A percentile compares a stretch with the other conserved stretches of the same genome.
Evolutionary conservation across 2,329 filamentous ascomycete species (phyloP).

Genomic region (Graphilbum fragrans): DNA sequence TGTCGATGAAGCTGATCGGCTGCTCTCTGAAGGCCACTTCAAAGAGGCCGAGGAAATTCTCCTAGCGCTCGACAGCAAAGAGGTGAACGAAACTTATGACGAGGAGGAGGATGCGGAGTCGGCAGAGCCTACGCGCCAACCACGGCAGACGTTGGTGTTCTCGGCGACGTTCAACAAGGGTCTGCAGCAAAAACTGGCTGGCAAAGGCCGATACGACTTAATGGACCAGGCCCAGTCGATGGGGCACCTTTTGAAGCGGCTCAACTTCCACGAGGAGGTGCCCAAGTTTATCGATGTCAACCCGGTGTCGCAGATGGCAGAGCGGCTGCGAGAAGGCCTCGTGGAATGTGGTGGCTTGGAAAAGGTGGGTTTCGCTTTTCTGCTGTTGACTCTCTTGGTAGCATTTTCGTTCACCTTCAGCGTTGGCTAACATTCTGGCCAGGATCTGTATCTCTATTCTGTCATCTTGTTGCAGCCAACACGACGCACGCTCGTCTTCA

Average conservation of each 20-base stretch:
- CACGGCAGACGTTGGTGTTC: constrained; percentile 84
- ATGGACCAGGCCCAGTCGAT: constrained; percentile 69
- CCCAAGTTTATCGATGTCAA: constrained; percentile 91
- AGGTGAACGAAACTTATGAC: constrained; percentile 46
- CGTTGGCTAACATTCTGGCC: constrained; percentile 9
- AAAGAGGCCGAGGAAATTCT: constrained; percentile 88
- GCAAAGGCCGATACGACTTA: constrained; percentile 57
- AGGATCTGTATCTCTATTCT: constrained; percentile 88
- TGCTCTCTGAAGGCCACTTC: constrained; percentile 88
- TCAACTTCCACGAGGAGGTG: constrained; percentile 73
- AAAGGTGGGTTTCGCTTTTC: constrained; percentile 44
- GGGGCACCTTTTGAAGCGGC: constrained; percentile 81
- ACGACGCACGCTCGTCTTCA: constrained; percentile 77
- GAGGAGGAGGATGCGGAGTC: constrained; percentile 33
- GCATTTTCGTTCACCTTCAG: background rate
- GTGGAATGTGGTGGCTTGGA: constrained; percentile 89
- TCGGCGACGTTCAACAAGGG: constrained; percentile 92
- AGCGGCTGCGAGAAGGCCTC: constrained; percentile 73
- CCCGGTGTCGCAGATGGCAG: constrained; percentile 78
- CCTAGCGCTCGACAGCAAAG: constrained; percentile 60
- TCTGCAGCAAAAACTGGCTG: constrained; percentile 79
- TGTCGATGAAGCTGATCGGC: constrained; percentile 84
- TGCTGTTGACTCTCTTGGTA: background rate
- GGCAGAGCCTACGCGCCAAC: constrained; percentile 30
- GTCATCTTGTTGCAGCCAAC: constrained; percentile 73